Evolutionary conservation across 164 flowering plant genomes (phyloP).

Genomic region (Tetrastigma voinierianum): DNA sequence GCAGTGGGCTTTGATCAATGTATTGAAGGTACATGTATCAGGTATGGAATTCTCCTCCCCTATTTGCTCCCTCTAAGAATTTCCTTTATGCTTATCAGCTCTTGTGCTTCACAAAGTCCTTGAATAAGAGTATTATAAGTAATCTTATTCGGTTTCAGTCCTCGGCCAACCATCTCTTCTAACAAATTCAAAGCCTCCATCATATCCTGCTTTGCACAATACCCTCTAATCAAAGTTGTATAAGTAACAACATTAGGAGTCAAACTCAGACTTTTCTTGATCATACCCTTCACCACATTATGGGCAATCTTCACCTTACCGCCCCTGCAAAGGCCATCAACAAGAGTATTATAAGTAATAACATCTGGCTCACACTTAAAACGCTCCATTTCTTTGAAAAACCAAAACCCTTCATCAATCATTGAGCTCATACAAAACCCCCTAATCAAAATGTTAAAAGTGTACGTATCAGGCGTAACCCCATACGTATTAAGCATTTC

Average conservation of each 20-base stretch:
- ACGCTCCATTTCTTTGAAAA: slow-evolving; percentile 62
- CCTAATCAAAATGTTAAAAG: slow-evolving; percentile 70
- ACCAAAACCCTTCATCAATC: slow-evolving; percentile 67
- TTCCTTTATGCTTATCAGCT: slow-evolving; percentile 61
- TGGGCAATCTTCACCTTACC: slow-evolving; percentile 64
- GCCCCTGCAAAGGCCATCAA: slow-evolving; percentile 73
- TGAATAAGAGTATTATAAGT: slow-evolving; percentile 70
- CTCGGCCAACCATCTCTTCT: slow-evolving; percentile 54
- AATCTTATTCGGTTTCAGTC: slow-evolving; percentile 48
- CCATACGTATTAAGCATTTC: slow-evolving; percentile 65
- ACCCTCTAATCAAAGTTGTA: slow-evolving; percentile 82
- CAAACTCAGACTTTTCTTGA: slow-evolving; percentile 38
- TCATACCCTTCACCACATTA: slow-evolving; percentile 71
- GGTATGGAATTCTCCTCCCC: slow-evolving; percentile 51
- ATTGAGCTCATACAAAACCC: slow-evolving; percentile 70
- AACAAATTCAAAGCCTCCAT: slow-evolving; percentile 53
- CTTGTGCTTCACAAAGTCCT: slow-evolving; percentile 68
- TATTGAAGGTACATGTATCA: slow-evolving; percentile 82
- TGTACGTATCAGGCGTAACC: slow-evolving; percentile 58
- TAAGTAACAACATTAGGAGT: slow-evolving; percentile 74
- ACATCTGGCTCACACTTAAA: slow-evolving; percentile 54
- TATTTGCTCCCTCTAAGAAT: slow-evolving; percentile 42
- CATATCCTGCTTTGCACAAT: slow-evolving; percentile 55
- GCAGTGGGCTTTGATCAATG: slow-evolving; percentile 67
- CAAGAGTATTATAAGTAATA: slow-evolving; percentile 69